Base-by-base conservation (phyloP, 2,329 filamentous ascomycete species). In the Davidsoniella australis region DNA sequence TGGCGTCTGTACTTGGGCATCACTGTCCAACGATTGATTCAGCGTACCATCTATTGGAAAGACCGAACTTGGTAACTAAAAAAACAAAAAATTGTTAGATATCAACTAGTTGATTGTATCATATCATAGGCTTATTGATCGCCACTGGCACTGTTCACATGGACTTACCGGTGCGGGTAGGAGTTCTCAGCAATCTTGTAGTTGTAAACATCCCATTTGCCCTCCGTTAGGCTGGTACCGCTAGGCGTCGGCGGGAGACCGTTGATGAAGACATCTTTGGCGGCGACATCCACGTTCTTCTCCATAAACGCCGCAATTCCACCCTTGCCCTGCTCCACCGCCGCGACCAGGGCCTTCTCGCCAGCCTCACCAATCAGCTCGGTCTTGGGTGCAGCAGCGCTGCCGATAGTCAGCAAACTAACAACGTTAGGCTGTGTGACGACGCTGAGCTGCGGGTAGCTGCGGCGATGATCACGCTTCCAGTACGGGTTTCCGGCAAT, bases 171-270 rank as follows among this genome's bases (percentile, higher is more conserved):
- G 46, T 73, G 71, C 33, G 74, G 68, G 65, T 94, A 95, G 53
- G 81, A 73, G 60, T 82, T 74, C 60, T 88, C 79, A 58, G 69
- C 67, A 33, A 70, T 66, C 55, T 67, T 66, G 59, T 93, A 78
- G 65, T 80, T 76, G 63, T 87, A 78, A 61, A 80, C 76, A 60
- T 78, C 71, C 68, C 77, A 76, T 54, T 69, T 62, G 41, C 72
- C 71, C 42, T 63, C 67, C 43, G 64, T 64, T 52, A 71, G 58
- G 56, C 69, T 76, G 64, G 79, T 66, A n/a, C 84, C 80, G 59
- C 78, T 79, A 14, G 89, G 91, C 59, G 83, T 67, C n/a, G 91
- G 91, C 51, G 91, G 91, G 65, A 98, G 64, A 1, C 89, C 88
- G 58, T 82, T 72, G 41, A 82, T 72, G 47, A 84, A 79, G 55